Base-by-base conservation (phyloP, 257 asterid species). In the Gentiana straminea region DNA sequence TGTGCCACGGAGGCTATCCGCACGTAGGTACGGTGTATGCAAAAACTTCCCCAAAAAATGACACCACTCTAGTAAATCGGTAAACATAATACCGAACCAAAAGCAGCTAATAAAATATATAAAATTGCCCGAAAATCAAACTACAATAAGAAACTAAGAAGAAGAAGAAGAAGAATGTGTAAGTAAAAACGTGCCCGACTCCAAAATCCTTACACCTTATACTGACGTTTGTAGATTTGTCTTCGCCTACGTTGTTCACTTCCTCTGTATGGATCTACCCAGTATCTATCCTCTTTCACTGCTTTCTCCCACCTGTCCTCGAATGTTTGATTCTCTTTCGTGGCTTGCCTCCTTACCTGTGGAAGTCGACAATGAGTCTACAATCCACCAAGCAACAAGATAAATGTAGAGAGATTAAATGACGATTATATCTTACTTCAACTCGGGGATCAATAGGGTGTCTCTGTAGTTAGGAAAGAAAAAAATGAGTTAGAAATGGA, bases 261-360 rank as follows among this genome's bases (percentile, higher is more conserved):
- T 1, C 59, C 54, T 50, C 66, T 65, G 69, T 70, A 89, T 4
- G 97, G 97, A 68, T 89, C 95, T 7, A 61, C 82, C 97, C 95
- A 89, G 36, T 68, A 63, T 51, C 49, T 65, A 68, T 86, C 97
- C 54, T 75, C 83, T 74, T 75, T 70, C 13, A 79, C 81, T 0
- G 99, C 97, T 46, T 65, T 55, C 46, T 83, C 92, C 97, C 97
- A 89, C 13, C 97, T 74, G 34, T 85, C 87, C 70, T 78, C 84
- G 46, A 86, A 89, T 56, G 56, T 74, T 57, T 70, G 80, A 51
- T 83, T 92, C 72, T 89, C 95, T 48, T 68, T 49, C 0, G 94
- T 79, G 7, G 97, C 81, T 61, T 81, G 91, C 70, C 82, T 79
- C 66, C 95, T 73, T 34, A 83, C 77, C 94, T 86, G 87, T 67